A percentile compares a stretch with the other conserved stretches of the same genome.
Evolutionary conservation across 106 monocot species (phyloP).

Genomic region (Dendrobium huoshanense): DNA sequence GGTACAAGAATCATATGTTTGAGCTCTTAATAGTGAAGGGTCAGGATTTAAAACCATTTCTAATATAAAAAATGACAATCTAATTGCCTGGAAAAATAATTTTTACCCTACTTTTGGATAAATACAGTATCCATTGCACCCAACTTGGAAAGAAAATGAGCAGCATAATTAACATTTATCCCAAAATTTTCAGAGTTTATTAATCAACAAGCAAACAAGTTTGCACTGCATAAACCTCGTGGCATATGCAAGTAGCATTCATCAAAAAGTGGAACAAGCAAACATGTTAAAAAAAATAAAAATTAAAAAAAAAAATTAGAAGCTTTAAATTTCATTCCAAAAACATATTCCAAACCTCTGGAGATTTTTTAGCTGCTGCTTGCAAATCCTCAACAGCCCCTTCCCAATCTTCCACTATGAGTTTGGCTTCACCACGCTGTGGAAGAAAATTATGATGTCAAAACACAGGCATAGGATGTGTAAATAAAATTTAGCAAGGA

Average conservation of each 20-base stretch:
- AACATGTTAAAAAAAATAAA: not conserved
- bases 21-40: no score
- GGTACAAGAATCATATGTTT: no score
- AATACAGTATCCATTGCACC: no score
- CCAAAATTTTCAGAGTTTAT: not conserved
- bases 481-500: not conserved
- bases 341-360: constrained; percentile 52
- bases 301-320: not conserved
- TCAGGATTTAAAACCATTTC: no score
- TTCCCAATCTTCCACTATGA: constrained; percentile 89
- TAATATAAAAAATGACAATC: no score
- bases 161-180: not conserved
- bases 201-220: no score
- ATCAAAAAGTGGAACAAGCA: not conserved
- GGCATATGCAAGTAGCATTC: not conserved
- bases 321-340: not conserved
- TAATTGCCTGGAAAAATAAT: no score
- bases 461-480: not conserved
- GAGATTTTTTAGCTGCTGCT: constrained; percentile 73
- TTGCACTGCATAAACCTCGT: not conserved
- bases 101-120: no score
- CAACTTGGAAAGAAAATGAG: no score
- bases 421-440: constrained; percentile 95
- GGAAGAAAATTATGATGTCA: constrained; percentile 5
- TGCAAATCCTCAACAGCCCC: constrained; percentile 90